A percentile compares a stretch with the other conserved stretches of the same genome.
Evolutionary conservation across 768 basidiomycete species (phyloP).

Genomic region (Tricholoma hemisulphureum): DNA sequence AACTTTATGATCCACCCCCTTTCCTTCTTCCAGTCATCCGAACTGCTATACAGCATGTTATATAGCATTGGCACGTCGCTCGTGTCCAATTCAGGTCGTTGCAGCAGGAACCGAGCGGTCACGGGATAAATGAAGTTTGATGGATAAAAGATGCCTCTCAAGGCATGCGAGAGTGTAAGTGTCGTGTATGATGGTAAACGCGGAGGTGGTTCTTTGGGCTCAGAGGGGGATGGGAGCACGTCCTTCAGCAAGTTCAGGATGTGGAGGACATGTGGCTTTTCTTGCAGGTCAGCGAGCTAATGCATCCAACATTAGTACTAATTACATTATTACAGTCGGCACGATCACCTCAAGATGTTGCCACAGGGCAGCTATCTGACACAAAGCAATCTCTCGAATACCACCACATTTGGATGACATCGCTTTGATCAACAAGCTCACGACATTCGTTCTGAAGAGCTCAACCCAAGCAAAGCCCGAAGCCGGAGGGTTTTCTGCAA

Average conservation of each 20-base stretch:
- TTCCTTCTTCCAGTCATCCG: slow-evolving; percentile 83
- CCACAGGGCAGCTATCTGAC: slow-evolving; percentile 61
- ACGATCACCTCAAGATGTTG: slow-evolving; percentile 60
- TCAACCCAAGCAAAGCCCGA: slow-evolving; percentile 81
- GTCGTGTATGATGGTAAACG: slow-evolving; percentile 78
- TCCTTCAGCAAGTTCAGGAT: slow-evolving; percentile 69
- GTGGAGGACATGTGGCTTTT: slow-evolving; percentile 70
- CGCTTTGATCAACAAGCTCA: slow-evolving; percentile 68
- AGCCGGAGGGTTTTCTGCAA: slow-evolving; percentile 56
- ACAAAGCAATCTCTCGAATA: slow-evolving; percentile 59
- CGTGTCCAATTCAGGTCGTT: slow-evolving; percentile 78
- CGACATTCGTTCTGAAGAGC: slow-evolving; percentile 76
- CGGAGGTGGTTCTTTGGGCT: slow-evolving; percentile 28
- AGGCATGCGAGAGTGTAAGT: slow-evolving; percentile 78
- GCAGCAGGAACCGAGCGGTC: slow-evolving; percentile 84
- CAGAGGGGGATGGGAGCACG: slow-evolving; percentile 43
- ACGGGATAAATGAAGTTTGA: slow-evolving; percentile 86
- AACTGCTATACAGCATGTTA: slow-evolving; percentile 77
- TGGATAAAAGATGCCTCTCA: slow-evolving; percentile 82
- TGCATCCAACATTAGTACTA: background rate
- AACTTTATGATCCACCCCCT: slow-evolving; percentile 87
- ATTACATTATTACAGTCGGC: background rate
- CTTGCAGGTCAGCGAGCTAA: slow-evolving; percentile 69
- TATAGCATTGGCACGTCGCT: slow-evolving; percentile 91
- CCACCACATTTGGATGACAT: slow-evolving; percentile 64